Conservation (phyloP, 2,329 filamentous ascomycete species). For the Sporothrix mexicana region DNA sequence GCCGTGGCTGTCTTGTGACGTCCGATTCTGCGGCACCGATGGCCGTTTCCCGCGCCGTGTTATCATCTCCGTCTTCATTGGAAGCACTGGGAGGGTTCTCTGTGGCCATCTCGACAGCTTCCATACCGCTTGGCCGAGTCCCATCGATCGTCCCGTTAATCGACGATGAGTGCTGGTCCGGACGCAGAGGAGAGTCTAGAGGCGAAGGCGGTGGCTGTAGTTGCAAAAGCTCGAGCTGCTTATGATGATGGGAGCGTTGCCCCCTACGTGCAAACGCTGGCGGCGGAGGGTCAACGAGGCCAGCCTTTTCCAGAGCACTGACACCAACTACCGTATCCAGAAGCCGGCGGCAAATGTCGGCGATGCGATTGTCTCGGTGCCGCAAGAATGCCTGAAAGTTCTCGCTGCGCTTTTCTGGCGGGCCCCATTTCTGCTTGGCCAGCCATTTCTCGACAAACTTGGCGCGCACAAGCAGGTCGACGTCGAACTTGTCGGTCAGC, state of each 20-base stretch:
- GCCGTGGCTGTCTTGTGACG: conserved; percentile 43
- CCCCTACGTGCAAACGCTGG: neutral
- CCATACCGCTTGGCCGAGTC: neutral
- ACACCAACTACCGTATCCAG: conserved; percentile 58
- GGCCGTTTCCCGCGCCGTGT: neutral
- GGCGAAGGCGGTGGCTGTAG: conserved; percentile 40
- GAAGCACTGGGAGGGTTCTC: neutral
- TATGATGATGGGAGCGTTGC: neutral
- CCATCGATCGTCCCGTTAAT: neutral
- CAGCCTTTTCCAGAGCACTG: conserved; percentile 58
- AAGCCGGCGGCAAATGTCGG: conserved; percentile 58
- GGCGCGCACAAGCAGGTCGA: conserved; percentile 64
- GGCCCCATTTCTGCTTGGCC: conserved; percentile 70
- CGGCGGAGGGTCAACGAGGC: conserved; percentile 49
- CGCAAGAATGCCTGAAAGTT: conserved; percentile 54
- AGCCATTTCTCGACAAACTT: conserved; percentile 76
- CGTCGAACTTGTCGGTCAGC: conserved; percentile 64
- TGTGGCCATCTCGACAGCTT: neutral
- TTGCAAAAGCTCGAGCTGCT: conserved; percentile 45
- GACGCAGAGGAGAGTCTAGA: neutral
- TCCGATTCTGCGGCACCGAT: neutral
- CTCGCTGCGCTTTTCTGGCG: conserved; percentile 52
- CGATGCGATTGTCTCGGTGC: conserved; percentile 58
- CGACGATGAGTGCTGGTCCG: neutral
- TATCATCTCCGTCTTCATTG: neutral